Evolutionary conservation across 768 basidiomycete genomes (phyloP).

Genomic region (Gyrodon lividus): DNA sequence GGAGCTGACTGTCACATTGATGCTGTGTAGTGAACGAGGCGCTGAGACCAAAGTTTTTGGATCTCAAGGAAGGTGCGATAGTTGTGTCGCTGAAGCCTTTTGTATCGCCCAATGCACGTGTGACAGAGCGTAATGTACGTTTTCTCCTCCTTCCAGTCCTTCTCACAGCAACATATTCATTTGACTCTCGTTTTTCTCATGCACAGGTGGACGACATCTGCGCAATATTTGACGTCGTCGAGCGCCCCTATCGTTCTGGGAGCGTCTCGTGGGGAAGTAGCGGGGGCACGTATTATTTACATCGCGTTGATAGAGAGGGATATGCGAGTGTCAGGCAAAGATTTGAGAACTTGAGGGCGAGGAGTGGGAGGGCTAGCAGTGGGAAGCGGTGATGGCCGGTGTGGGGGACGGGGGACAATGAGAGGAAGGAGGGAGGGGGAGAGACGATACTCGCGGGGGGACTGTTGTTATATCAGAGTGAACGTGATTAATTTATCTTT

Average conservation of each 20-base stretch:
- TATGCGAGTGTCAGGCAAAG: constrained; percentile 59
- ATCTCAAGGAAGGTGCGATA: constrained; percentile 89
- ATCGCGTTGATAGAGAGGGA: constrained; percentile 71
- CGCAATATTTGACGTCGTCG: constrained; percentile 77
- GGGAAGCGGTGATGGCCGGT: constrained; percentile 11
- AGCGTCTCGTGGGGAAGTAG: constrained; percentile 80
- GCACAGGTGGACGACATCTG: constrained; percentile 72
- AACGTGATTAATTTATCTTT: no score
- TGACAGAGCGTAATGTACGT: constrained; percentile 82
- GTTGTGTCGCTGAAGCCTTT: constrained; percentile 89
- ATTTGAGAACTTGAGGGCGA: constrained; percentile 50
- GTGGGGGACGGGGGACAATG: not conserved
- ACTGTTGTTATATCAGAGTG: no score
- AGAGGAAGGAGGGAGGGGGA: no score
- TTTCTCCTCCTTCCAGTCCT: not conserved
- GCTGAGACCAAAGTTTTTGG: constrained; percentile 85
- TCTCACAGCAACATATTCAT: not conserved
- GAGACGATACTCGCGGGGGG: no score
- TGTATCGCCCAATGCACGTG: constrained; percentile 69
- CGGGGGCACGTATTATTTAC: constrained; percentile 71
- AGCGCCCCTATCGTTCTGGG: constrained; percentile 64
- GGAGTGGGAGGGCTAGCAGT: constrained; percentile 23
- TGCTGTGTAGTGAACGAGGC: constrained; percentile 73
- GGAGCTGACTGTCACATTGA: constrained; percentile 4
- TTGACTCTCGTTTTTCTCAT: not conserved